Base-by-base conservation (phyloP, 805 yeast genomes). In the Isabelozyma gotoi region DNA sequence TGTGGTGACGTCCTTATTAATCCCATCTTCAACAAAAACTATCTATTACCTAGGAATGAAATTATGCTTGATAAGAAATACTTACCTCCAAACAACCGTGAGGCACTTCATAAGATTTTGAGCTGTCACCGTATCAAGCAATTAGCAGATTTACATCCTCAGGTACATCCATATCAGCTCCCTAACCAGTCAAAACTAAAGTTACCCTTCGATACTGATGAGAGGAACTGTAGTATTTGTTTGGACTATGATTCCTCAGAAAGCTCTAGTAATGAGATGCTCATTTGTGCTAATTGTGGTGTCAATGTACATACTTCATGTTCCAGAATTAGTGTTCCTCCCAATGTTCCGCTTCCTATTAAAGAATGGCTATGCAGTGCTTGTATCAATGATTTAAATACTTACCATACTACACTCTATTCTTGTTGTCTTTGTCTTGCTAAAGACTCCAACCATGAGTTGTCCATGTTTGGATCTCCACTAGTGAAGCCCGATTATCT, bases 331-430 rank as follows among this genome's bases (percentile, higher is more conserved):
- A 44, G 17, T 10, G 42, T 50, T 18, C 55, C 44, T n/a, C 51
- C 56, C 4, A 52, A 52, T 7, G 49, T 40, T 17, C 39, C 45
- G 3, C 51, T 45, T 15, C 74, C 69, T 7, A 50, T 59, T 3
- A 68, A 57, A 27, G 76, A 74, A 43, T 89, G 97, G 97, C 65
- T 74, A 19, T 90, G 97, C 65, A 96, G 88, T 52, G 73, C 82
- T 1, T 90, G 97, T 57, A 71, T 81, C 4, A 88, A 88, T 56
- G 85, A 82, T 39, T 59, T 80, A 40, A 77, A 79, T 47, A 92
- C 94, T 0, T 49, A 75, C 2, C 68, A 72, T 31, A 73, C 82
- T 2, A 76, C 83, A 0, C 66, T 75, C 16, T 84, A 85, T 55
- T 62, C 74, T 2, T 89, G 97, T 59, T 64, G 71, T 12, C 56